Evolutionary conservation across 768 basidiomycete genomes (phyloP), one percentile per base, ranked within the genome.

Genomic region (Chalciporus pseudorubinellus): DNA sequence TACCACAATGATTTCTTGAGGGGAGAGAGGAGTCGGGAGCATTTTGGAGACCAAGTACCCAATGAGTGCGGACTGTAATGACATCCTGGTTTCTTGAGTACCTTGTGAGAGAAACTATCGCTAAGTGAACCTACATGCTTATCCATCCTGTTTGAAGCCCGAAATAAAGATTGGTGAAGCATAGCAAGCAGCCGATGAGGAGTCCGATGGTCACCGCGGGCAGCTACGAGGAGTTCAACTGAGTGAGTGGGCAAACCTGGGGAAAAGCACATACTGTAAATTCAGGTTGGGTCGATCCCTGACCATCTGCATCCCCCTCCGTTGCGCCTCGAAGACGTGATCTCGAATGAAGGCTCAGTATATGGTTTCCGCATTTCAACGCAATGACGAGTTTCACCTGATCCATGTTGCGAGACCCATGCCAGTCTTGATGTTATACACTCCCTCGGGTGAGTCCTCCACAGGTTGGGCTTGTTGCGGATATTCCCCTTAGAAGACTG

Each of bases 141-240:
- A 92, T 90, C 86, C 89, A 93, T 65, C 91, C 91, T 2, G 91
- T 91, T 68, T 92, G 89, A 4, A 94, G 76, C 9, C 91, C 90
- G 54, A 92, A 82, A 62, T 88, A 92, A 44, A 95, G 75, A 65
- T 98, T 98, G 24, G 94, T 97, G 68, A 94, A 92, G 68, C 92
- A 94, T 56, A 97, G 77, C 28, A 95, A 70, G 57, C 87, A 87
- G 19, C 94, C 93, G 50, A 95, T 93, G 12, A 82, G 71, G 20
- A 97, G 78, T 1, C 95, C 95, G 8, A 91, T 75, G 20, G 79
- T 41, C 2, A 94, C 85, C 1, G 94, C 92, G 21, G 73, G 56
- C 4, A 78, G 53, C 73, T 74, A 46, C 28, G 21, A 11, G 52
- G 1, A 24, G 40, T 34, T 36, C 44, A 19, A 8, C 14, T 18